Evolutionary conservation across 1,284 basidiomycete species (phyloP).

Genomic region (Trichosporon inkin): DNA sequence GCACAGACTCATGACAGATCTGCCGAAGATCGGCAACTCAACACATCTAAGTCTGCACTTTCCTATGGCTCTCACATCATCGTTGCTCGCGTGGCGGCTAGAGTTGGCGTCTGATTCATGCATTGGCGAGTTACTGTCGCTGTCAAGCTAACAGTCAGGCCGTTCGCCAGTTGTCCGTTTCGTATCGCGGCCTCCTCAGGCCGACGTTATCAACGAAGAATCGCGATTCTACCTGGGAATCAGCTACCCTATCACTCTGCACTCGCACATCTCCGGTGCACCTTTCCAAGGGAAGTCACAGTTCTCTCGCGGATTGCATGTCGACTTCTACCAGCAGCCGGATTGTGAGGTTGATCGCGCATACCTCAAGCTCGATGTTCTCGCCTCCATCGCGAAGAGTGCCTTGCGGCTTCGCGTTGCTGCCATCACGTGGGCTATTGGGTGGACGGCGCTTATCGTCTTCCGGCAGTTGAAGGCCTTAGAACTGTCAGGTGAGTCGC

Average conservation of each 20-base stretch:
- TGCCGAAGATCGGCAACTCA: neutral
- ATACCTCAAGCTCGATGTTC: constrained; percentile 61
- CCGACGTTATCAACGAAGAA: constrained; percentile 51
- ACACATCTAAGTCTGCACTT: constrained; percentile 7
- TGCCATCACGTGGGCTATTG: constrained; percentile 65
- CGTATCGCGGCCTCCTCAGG: constrained; percentile 27
- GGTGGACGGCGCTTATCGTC: constrained; percentile 59
- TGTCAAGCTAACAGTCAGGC: constrained; percentile 15
- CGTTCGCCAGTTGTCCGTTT: constrained; percentile 25
- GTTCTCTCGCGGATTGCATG: constrained; percentile 19
- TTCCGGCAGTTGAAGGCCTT: constrained; percentile 45
- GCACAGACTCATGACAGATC: neutral
- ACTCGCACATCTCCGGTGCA: constrained; percentile 62
- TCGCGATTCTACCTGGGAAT: constrained; percentile 63
- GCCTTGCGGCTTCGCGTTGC: constrained; percentile 68
- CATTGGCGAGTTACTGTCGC: constrained; percentile 15
- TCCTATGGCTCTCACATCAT: neutral
- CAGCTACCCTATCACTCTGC: constrained; percentile 56
- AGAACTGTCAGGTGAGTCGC: neutral
- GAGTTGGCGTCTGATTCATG: constrained; percentile 7
- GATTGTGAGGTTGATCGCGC: constrained; percentile 53
- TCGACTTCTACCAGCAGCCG: constrained; percentile 47
- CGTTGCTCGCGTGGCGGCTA: constrained; percentile 15
- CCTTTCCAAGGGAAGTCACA: constrained; percentile 57
- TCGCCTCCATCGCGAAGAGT: constrained; percentile 63